A percentile compares a stretch with the other conserved stretches of the same genome.
phyloP scores from a whole-genome alignment of 23 red algal species.

The Gracilaria caudata region DNA sequence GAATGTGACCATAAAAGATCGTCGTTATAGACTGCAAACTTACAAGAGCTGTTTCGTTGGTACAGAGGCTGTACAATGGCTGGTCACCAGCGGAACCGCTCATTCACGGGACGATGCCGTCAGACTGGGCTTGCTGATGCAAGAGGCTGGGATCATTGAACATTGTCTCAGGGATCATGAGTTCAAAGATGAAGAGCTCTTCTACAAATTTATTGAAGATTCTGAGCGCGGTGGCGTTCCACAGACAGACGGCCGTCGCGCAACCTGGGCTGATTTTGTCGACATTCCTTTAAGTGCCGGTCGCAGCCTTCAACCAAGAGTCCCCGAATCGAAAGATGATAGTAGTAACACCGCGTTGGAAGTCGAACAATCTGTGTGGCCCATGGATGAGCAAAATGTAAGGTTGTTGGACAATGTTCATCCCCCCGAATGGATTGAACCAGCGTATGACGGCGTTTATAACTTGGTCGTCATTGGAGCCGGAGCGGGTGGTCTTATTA shows the following conservation, averaged over 20 bases:
- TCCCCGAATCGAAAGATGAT: slow-evolving; percentile 39
- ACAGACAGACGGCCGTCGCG: slow-evolving; percentile 31
- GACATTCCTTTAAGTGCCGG: slow-evolving; percentile 4
- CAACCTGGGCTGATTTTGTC: slow-evolving; percentile 67
- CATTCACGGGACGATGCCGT: slow-evolving; percentile 50
- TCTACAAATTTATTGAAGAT: slow-evolving; percentile 72
- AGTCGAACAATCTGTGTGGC: slow-evolving; percentile 41
- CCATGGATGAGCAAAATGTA: slow-evolving; percentile 70
- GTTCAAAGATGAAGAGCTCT: slow-evolving; percentile 68
- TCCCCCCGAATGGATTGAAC: slow-evolving; percentile 74
- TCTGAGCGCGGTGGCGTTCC: slow-evolving; percentile 46
- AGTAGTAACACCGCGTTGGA: slow-evolving; percentile 19
- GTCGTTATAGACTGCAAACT: slow-evolving; percentile 48
- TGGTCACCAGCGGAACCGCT: slow-evolving; percentile 55
- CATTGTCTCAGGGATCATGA: slow-evolving; percentile 76
- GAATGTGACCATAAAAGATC: slow-evolving; percentile 69
- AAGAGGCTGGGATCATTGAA: slow-evolving; percentile 64
- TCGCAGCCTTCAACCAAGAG: slow-evolving; percentile 13
- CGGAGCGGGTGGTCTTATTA: slow-evolving; percentile 80
- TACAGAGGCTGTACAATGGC: slow-evolving; percentile 64
- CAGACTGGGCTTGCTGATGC: slow-evolving; percentile 65
- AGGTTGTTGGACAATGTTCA: slow-evolving; percentile 76
- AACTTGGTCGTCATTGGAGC: slow-evolving; percentile 69
- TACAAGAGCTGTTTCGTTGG: slow-evolving; percentile 74
- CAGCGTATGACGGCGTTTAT: slow-evolving; percentile 42